Base-by-base conservation (phyloP, 2,329 filamentous ascomycete species). In the Podosphaera xanthii region DNA sequence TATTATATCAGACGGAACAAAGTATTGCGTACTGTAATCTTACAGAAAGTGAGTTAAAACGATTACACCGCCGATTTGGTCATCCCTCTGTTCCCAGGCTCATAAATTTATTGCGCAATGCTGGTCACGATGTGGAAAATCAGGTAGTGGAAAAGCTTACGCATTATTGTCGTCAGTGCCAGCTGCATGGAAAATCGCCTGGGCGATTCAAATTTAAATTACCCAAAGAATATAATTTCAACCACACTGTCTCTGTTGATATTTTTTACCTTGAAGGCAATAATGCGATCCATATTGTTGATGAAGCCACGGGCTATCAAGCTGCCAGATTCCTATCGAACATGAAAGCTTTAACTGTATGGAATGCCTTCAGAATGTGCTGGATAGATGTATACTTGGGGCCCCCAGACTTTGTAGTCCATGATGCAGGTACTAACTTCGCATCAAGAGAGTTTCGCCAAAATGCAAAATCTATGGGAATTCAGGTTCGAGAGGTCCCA, bases 341-440 rank as follows among this genome's bases (percentile, higher is more conserved):
- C 5, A 54, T 38, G 4, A 42, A 2, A 22, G 35, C 44, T 3
- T 38, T 12, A 31, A 42, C 31, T 46, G 46, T 52, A 8, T 58
- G 56, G 35, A 49, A 61, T 40, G 33, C 8, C 4, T 50, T 62
- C 22, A 10, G 59, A 7, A 34, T 34, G 2, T 60, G 36, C 38
- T 62, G 40, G 54, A 59, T 60, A 2, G 49, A 62, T 30, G 55
- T 34, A 2, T 62, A 62, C 48, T 35, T 59, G n/a, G 31, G 52
- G 57, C 2, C 61, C 46, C 1, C 58, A n/a, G 54, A 60, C 36
- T 42, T 36, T 54, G 4, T 59, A 48, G 31, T n/a, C 33, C 56
- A 53, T 22, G 31, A 59, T 38, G 36, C 50, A 36, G 59, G 50
- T n/a, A 56, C 48, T 36, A 61, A 60, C 31, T 58, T 59, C 34